Conservation (phyloP, 2,329 filamentous ascomycete species). For the Didymella segeticola region DNA sequence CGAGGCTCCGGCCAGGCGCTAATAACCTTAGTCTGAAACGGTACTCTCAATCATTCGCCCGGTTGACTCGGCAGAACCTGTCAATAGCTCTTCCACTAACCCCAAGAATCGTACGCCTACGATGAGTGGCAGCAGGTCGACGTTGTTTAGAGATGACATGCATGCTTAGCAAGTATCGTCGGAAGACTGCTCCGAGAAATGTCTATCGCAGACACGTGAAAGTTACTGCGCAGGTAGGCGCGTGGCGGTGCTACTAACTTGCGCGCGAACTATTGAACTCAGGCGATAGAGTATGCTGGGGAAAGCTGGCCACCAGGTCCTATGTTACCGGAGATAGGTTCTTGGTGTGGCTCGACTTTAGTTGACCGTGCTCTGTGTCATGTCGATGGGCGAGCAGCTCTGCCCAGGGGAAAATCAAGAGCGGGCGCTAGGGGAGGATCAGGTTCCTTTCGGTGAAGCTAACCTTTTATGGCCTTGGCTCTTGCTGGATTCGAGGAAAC, state of each 20-base stretch:
- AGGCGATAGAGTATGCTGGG: not conserved
- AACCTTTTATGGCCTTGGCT: not conserved
- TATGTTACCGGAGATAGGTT: not conserved
- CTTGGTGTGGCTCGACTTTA: not conserved
- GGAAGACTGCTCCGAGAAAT: not conserved
- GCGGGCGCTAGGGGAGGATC: conserved; percentile 10
- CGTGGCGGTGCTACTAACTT: not conserved
- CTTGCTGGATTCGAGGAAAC: not conserved
- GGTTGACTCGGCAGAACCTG: not conserved
- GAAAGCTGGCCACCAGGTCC: no score
- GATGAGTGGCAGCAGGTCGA: not conserved
- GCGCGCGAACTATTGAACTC: not conserved
- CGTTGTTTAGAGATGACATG: not conserved
- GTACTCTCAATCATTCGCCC: not conserved
- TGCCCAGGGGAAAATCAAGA: conserved; percentile 5
- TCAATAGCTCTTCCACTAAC: conserved; percentile 8
- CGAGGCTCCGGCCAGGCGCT: conserved; percentile 2
- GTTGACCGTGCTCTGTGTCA: not conserved
- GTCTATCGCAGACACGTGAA: not conserved
- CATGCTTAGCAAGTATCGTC: not conserved
- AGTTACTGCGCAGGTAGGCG: not conserved
- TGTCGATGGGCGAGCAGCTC: conserved; percentile 12
- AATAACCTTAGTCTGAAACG: conserved; percentile 8
- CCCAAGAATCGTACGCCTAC: not conserved
- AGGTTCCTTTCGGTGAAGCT: not conserved